A percentile compares a stretch with the other conserved stretches of the same genome.
Evolutionary conservation across 2,329 filamentous ascomycete genomes (phyloP).

Genomic region (Arthrobotrys musiformis): DNA sequence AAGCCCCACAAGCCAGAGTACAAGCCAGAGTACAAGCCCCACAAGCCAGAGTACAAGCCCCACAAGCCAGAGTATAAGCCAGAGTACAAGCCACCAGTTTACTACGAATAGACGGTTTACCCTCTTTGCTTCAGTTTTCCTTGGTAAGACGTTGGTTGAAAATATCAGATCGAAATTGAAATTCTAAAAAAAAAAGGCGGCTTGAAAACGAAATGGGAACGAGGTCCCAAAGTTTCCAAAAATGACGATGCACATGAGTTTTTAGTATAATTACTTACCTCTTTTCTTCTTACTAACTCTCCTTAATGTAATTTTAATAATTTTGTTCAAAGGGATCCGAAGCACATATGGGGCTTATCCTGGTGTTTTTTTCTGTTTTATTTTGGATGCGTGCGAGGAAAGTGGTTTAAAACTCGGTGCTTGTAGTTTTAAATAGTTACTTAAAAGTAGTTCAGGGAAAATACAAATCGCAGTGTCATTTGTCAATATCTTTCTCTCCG

Average conservation of each 20-base stretch:
- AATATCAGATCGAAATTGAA: neutral
- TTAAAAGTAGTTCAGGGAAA: neutral
- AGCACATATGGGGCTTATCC: neutral
- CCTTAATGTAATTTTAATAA: constrained; percentile 19
- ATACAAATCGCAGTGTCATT: neutral
- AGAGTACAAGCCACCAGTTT: constrained; percentile 4
- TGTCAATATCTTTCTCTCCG: neutral
- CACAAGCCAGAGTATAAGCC: neutral
- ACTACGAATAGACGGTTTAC: constrained; percentile 8
- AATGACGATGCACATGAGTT: neutral
- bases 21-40: too few species aligned
- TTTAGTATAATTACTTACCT: neutral
- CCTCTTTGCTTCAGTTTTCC: neutral
- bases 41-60: neutral
- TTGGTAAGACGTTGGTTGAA: neutral
- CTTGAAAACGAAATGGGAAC: too few species aligned
- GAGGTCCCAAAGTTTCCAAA: neutral
- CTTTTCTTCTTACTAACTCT: neutral
- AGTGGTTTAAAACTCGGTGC: constrained; percentile 7
- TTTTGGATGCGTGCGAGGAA: constrained; percentile 4
- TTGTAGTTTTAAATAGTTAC: constrained; percentile 13
- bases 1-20: too few species aligned
- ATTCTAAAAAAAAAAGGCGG: too few species aligned
- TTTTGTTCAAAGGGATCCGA: neutral
- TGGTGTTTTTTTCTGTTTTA: neutral